These are phyloP conservation scores for Phytophthora pistaciae DNA, from an alignment of 352 stramenopile genomes.

Conservation along the genomic window DNA sequence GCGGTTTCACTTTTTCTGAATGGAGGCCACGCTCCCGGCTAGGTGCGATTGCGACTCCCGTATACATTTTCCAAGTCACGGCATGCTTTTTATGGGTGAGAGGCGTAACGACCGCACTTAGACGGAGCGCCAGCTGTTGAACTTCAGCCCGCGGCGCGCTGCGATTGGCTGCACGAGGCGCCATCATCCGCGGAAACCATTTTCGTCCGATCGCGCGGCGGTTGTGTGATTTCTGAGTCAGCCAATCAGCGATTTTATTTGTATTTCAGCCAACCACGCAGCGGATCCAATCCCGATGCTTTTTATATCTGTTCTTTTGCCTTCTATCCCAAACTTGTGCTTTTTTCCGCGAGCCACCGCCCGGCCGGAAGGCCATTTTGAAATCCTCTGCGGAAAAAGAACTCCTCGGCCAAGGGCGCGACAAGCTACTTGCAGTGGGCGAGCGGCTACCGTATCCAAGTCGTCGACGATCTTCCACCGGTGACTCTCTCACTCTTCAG, in stretches of 20 bases:
- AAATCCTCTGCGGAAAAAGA: constrained; percentile 42
- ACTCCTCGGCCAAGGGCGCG: constrained; percentile 19
- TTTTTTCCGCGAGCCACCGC: constrained; percentile 28
- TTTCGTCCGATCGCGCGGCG: constrained; percentile 22
- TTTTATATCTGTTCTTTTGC: constrained; percentile 44
- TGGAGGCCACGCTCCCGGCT: not conserved
- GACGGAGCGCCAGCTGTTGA: constrained; percentile 7
- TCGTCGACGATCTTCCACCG: constrained; percentile 17
- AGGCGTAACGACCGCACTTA: constrained; percentile 37
- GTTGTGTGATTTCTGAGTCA: constrained; percentile 11
- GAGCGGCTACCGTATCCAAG: constrained; percentile 27
- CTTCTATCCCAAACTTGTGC: constrained; percentile 40
- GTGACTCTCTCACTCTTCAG: constrained; percentile 1
- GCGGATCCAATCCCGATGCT: constrained; percentile 10
- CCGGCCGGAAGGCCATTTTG: constrained; percentile 31
- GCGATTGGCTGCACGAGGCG: constrained; percentile 16
- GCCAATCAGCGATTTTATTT: constrained; percentile 18
- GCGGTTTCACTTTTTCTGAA: constrained; percentile 28
- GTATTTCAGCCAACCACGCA: constrained; percentile 19
- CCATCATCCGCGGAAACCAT: constrained; percentile 34
- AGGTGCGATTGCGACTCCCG: constrained; percentile 15
- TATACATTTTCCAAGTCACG: constrained; percentile 9
- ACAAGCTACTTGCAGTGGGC: constrained; percentile 44
- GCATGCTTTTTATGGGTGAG: constrained; percentile 43
- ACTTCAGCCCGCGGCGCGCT: constrained; percentile 9